Evolutionary conservation across 2,329 filamentous ascomycete genomes (phyloP), one percentile per base, ranked within the genome.

Genomic region (Grosmannia serpens): DNA sequence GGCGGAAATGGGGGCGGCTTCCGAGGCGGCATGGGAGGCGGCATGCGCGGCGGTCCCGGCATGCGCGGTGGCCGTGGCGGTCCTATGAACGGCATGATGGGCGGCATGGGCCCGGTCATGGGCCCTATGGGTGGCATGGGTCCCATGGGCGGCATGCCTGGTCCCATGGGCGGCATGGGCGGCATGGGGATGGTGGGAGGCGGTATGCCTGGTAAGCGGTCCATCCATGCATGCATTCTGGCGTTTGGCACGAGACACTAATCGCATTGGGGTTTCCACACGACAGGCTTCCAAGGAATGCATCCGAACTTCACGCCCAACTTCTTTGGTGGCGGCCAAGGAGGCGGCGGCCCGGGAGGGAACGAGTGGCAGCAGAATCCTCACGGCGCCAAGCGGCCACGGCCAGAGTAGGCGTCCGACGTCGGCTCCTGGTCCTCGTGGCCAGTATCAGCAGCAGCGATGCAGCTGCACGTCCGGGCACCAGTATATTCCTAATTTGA

Each of bases 291-390:
- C 70, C 83, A 84, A 73, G 82, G 78, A 61, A 84, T 86, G 74
- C 82, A 82, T 67, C 78, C 80, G 58, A 82, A 85, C 66, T 92
- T 91, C 73, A 88, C 87, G 67, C 82, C 85, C 44, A 82, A 78
- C 59, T 91, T 90, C 74, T 92, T 90, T 70, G 75, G 77, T 53
- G 76, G 76, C 24, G 71, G 70, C 49, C 71, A 70, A 41, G 70
- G 70, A 47, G 75, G 71, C 53, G 73, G 72, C 58, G 73, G 77
- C 65, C 78, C 79, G 62, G 73, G 71, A 53, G 72, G 72, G 58
- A 73, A 84, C 59, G 85, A 85, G 58, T 84, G 83, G 71, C 88
- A 88, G 71, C 88, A 88, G 77, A 92, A 92, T 67, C 89, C 89
- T 7, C 89, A 92, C 65, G 88, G 88, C 33, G 84, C 85, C 4